These are phyloP conservation scores for Chernovozyma aurita DNA, from an alignment of 1,139 yeast species.

Conservation along the genomic window DNA sequence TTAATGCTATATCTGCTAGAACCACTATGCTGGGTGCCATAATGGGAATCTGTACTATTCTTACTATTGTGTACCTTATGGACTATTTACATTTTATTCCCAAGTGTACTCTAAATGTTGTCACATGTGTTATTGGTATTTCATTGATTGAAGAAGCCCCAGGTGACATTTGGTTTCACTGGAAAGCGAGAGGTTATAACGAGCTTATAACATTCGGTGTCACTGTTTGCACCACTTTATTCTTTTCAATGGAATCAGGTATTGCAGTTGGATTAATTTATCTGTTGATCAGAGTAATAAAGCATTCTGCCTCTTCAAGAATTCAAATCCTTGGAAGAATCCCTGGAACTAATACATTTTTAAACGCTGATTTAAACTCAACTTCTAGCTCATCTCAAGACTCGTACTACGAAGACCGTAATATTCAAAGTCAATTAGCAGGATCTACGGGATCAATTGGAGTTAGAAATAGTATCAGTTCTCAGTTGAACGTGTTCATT, in stretches of 20 bases:
- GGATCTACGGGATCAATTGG: not conserved
- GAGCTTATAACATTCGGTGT: conserved; percentile 73
- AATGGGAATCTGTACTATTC: conserved; percentile 68
- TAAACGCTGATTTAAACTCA: conserved; percentile 60
- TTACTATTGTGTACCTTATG: conserved; percentile 60
- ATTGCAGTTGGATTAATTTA: conserved; percentile 80
- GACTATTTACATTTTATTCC: conserved; percentile 73
- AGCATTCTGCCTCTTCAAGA: conserved; percentile 81
- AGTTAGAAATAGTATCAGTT: conserved; percentile 4
- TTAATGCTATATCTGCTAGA: conserved; percentile 80
- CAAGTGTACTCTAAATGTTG: conserved; percentile 73
- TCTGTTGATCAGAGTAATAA: conserved; percentile 74
- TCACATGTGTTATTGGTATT: conserved; percentile 76
- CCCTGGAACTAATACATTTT: conserved; percentile 71
- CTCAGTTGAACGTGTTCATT: conserved; percentile 29
- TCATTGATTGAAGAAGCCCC: conserved; percentile 87
- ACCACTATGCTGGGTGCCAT: conserved; percentile 81
- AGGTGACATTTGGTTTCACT: conserved; percentile 68
- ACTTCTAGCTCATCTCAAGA: not conserved
- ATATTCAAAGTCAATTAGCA: not conserved
- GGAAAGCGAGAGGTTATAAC: conserved; percentile 67
- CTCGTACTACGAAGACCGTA: not conserved
- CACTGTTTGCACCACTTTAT: conserved; percentile 68
- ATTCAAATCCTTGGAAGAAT: conserved; percentile 84
- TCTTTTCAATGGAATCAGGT: conserved; percentile 86